Conservation (phyloP, 176 grass and related monocot species). For the Cenchrus americanus region DNA sequence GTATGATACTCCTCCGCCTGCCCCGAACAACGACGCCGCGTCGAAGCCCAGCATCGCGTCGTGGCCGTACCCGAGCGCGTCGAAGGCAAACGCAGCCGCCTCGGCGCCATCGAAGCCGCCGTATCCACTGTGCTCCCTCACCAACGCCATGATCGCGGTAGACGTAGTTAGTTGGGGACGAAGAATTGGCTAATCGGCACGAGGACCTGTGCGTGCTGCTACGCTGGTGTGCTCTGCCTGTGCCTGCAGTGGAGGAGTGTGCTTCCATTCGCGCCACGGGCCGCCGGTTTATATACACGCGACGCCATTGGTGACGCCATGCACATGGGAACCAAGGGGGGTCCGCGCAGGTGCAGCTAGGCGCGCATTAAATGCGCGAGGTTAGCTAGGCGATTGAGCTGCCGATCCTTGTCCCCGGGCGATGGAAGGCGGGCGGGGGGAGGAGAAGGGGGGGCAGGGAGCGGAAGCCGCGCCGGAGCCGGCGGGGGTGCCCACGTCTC, state of each 20-base stretch:
- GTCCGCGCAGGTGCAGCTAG: conserved; percentile 5
- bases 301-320: neutral
- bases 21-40: conserved; percentile 14
- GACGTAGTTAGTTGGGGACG: neutral
- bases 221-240: neutral
- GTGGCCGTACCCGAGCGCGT: conserved; percentile 33
- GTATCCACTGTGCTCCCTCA: conserved; percentile 41
- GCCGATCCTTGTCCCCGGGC: conserved; percentile 36
- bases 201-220: neutral
- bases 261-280: conserved; percentile 24
- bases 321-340: conserved; percentile 22
- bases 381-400: conserved; percentile 16
- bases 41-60: conserved; percentile 24
- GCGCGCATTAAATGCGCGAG: conserved; percentile 49
- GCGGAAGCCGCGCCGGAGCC: conserved; percentile 49
- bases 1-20: neutral
- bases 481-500: conserved; percentile 53
- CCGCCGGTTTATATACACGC: neutral
- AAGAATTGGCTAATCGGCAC: neutral
- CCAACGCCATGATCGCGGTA: conserved; percentile 39
- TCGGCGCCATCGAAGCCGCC: conserved; percentile 28
- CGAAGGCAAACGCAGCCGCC: conserved; percentile 5
- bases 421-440: neutral
- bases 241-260: neutral
- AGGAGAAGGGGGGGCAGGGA: conserved; percentile 30